phyloP scores from a whole-genome alignment of 129 eudicot species.

The Centella asiatica region DNA sequence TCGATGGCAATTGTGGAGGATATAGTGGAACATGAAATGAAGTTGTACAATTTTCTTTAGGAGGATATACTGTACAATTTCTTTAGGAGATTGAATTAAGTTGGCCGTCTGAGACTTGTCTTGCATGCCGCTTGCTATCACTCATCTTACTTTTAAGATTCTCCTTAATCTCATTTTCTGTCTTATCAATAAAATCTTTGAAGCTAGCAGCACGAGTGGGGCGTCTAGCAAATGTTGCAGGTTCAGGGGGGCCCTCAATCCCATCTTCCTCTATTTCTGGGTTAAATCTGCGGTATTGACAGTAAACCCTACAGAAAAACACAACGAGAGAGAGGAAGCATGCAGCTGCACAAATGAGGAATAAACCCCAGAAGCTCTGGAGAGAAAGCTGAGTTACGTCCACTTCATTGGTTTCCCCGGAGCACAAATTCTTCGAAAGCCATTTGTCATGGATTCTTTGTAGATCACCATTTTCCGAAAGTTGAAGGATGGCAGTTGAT shows the following conservation, averaged over 20 bases:
- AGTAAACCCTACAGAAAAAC: constrained; percentile 16
- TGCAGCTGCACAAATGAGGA: constrained; percentile 29
- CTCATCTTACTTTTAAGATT: constrained; percentile 20
- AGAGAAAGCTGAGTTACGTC: constrained; percentile 27
- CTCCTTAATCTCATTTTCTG: constrained; percentile 30
- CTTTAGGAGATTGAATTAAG: constrained; percentile 11
- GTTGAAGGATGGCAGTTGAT: constrained; percentile 38
- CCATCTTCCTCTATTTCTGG: constrained; percentile 15
- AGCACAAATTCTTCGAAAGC: constrained; percentile 21
- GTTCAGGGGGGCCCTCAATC: constrained; percentile 15
- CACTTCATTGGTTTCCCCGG: constrained; percentile 5
- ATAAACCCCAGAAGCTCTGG: constrained; percentile 48
- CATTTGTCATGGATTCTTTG: constrained; percentile 35
- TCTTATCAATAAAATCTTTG: constrained; percentile 34
- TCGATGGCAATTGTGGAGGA: no score
- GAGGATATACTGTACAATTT: no score
- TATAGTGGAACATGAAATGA: no score
- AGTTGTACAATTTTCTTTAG: no score
- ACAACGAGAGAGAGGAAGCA: constrained; percentile 24
- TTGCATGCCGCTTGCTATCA: constrained; percentile 9
- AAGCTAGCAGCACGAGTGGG: constrained; percentile 17
- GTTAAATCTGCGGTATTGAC: constrained; percentile 19
- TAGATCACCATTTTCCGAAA: constrained; percentile 36
- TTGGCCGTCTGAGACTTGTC: constrained; percentile 16
- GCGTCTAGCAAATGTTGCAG: constrained; percentile 12